Percentiles rank a stretch among this genome's conserved stretches.
phyloP scores from a whole-genome alignment of 495 filamentous ascomycete species.

The Hypoxylon fuscum region DNA sequence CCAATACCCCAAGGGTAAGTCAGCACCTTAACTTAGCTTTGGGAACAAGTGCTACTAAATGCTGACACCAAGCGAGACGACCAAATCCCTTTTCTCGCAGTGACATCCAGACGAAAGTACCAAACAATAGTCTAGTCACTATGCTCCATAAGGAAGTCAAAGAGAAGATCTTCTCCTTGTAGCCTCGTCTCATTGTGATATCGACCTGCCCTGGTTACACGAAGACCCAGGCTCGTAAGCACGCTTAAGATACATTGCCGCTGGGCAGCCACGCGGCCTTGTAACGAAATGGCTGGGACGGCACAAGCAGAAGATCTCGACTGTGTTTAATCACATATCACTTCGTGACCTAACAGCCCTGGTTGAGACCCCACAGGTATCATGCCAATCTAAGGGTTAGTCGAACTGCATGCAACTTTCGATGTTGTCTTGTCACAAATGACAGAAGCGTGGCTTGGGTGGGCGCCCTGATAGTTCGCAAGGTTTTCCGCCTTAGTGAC shows the following conservation, averaged over 20 bases:
- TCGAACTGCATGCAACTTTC: conserved; percentile 4
- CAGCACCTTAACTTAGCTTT: conserved; percentile 35
- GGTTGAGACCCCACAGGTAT: conserved; percentile 14
- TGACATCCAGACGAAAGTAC: conserved; percentile 8
- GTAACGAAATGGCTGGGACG: conserved; percentile 17
- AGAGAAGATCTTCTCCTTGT: conserved; percentile 21
- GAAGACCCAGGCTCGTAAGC: conserved; percentile 4
- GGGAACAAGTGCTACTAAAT: neutral
- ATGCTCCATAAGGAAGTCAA: conserved; percentile 19
- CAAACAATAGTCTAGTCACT: conserved; percentile 23
- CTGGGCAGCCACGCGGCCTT: conserved; percentile 31
- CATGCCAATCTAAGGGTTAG: conserved; percentile 3
- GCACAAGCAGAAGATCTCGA: conserved; percentile 16
- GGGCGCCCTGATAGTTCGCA: conserved; percentile 3
- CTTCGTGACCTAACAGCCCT: conserved; percentile 1
- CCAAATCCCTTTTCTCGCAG: neutral
- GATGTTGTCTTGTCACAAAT: conserved; percentile 28
- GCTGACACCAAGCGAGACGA: conserved; percentile 5
- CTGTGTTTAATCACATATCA: conserved; percentile 19
- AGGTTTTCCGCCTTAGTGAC: conserved; percentile 10
- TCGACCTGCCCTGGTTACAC: conserved; percentile 24
- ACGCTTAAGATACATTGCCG: conserved; percentile 22
- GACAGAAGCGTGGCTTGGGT: conserved; percentile 18
- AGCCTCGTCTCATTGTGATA: conserved; percentile 22
- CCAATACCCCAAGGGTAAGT: conserved; percentile 16